A percentile compares a stretch with the other conserved stretches of the same genome.
Conservation (phyloP, 2,329 filamentous ascomycete species). For the Penicillium sp. region DNA sequence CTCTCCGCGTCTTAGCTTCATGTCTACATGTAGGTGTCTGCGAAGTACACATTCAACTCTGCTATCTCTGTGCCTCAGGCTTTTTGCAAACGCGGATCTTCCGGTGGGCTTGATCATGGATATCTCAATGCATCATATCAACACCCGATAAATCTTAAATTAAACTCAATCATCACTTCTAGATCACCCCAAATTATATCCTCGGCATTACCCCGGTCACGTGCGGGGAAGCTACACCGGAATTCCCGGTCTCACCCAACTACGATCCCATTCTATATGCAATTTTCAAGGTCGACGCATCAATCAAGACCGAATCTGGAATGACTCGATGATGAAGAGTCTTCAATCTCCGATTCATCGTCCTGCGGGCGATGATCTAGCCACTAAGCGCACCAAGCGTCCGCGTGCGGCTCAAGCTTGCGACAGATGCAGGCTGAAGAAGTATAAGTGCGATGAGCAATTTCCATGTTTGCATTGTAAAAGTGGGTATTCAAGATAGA, state of each 20-base stretch:
- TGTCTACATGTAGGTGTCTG: too few relatives aligned
- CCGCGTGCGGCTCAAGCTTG: constrained; percentile 50
- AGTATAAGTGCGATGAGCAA: constrained; percentile 51
- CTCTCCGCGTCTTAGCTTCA: too few relatives aligned
- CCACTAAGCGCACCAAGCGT: constrained; percentile 30
- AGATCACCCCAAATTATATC: not conserved
- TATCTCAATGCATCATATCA: not conserved
- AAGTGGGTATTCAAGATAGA: constrained; percentile 31
- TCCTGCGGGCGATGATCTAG: constrained; percentile 16
- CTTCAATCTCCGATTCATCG: constrained; percentile 27
- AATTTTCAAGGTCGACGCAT: constrained; percentile 2
- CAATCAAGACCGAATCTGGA: not conserved
- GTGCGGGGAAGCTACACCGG: constrained; percentile 15
- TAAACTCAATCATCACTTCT: too few relatives aligned
- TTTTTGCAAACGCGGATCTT: too few relatives aligned
- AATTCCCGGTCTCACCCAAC: constrained; percentile 17
- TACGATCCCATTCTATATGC: constrained; percentile 6
- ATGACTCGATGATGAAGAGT: constrained; percentile 35
- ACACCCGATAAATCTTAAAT: not conserved
- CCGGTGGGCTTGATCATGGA: not conserved
- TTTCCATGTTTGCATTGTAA: constrained; percentile 48
- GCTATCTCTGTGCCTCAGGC: too few relatives aligned
- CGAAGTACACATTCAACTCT: too few relatives aligned
- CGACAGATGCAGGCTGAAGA: constrained; percentile 49
- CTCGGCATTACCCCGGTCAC: constrained; percentile 14